Conservation (phyloP, 164 flowering plant species). For the Aristolochia fimbriata region DNA sequence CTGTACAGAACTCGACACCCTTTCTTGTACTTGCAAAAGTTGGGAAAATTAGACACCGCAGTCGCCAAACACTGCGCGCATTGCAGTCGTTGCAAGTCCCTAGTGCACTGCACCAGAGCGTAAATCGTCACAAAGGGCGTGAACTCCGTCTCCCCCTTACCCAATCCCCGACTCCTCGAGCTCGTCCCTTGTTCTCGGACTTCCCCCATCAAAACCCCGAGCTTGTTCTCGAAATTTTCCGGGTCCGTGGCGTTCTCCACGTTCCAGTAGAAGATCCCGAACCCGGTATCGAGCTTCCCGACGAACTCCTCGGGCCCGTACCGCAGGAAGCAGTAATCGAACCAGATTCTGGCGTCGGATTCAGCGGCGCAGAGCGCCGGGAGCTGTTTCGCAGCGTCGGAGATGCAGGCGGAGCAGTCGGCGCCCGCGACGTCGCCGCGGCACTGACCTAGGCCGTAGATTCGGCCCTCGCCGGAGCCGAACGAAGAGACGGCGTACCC, state of each 20-base stretch:
- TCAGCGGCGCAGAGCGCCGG: not conserved
- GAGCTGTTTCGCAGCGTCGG: conserved; percentile 3
- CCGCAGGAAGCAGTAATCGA: conserved; percentile 8
- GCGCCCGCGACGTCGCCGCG: conserved; percentile 3
- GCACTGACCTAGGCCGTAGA: conserved; percentile 10
- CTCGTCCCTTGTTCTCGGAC: not conserved
- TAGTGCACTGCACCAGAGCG: conserved; percentile 12
- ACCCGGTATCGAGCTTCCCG: conserved; percentile 9
- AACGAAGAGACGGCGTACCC: not conserved
- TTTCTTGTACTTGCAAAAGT: not conserved
- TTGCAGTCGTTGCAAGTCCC: conserved; percentile 1
- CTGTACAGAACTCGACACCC: conserved; percentile 9
- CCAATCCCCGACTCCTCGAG: not conserved
- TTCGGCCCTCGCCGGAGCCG: not conserved
- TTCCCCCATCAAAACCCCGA: not conserved
- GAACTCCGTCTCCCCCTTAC: not conserved
- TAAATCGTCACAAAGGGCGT: conserved; percentile 2
- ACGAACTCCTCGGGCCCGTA: conserved; percentile 4
- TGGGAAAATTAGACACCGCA: conserved; percentile 2
- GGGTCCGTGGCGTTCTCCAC: not conserved
- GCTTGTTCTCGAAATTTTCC: not conserved
- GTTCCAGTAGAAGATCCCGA: conserved; percentile 6
- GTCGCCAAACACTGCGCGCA: conserved; percentile 10
- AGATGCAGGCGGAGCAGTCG: conserved; percentile 5
- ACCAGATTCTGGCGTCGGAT: conserved; percentile 8